Conservation (phyloP, 2,329 filamentous ascomycete species). For the Verticillium klebahnii region DNA sequence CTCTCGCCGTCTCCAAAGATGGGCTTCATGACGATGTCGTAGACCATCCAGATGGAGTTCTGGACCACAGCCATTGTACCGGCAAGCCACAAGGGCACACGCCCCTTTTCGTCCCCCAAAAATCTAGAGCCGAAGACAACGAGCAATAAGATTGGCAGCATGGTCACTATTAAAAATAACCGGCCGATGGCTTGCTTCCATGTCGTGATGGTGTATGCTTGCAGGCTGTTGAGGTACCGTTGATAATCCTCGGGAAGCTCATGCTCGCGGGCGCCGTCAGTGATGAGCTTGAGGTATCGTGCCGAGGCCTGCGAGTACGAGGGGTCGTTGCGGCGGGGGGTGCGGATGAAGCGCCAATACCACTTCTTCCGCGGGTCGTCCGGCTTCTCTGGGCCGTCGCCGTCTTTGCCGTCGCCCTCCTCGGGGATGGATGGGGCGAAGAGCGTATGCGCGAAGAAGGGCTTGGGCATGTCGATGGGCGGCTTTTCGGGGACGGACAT, state of each 20-base stretch:
- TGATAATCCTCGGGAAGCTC: conserved; percentile 75
- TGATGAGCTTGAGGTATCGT: conserved; percentile 78
- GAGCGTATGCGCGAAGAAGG: conserved; percentile 83
- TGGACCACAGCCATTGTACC: conserved; percentile 48
- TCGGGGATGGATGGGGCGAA: conserved; percentile 58
- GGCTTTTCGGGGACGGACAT: conserved; percentile 61
- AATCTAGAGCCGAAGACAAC: conserved; percentile 24
- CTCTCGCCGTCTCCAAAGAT: conserved; percentile 85
- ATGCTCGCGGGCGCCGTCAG: conserved; percentile 74
- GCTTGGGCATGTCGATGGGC: conserved; percentile 42
- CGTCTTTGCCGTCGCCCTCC: conserved; percentile 19
- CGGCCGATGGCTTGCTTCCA: conserved; percentile 62
- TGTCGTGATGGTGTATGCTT: conserved; percentile 67
- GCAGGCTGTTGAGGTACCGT: conserved; percentile 63
- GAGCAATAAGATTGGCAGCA: conserved; percentile 27
- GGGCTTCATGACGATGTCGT: conserved; percentile 44
- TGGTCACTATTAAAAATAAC: conserved; percentile 50
- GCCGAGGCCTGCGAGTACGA: conserved; percentile 77
- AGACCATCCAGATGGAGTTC: conserved; percentile 38
- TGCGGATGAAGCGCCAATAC: conserved; percentile 41
- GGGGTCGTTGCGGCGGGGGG: conserved; percentile 54
- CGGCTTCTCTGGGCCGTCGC: conserved; percentile 18
- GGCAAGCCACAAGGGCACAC: conserved; percentile 63
- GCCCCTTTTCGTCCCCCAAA: conserved; percentile 63
- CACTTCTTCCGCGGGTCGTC: conserved; percentile 28